Percentiles rank a stretch among this genome's conserved stretches.
Conservation (phyloP, 257 asterid species). For the Haberlea rhodopensis region DNA sequence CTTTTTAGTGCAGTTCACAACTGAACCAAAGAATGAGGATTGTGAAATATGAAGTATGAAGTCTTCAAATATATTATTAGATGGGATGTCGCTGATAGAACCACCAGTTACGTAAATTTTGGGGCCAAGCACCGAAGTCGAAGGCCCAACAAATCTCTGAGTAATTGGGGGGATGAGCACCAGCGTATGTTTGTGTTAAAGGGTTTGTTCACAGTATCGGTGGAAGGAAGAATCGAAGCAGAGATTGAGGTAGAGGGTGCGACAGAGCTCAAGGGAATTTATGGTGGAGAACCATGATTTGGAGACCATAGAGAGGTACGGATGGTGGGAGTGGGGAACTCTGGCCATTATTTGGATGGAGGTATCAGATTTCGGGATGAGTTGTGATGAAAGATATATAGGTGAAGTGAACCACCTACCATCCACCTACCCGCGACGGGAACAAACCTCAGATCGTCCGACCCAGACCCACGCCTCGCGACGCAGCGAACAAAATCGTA, state of each 20-base stretch:
- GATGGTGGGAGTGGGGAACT: too few species aligned
- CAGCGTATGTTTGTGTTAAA: conserved; percentile 28
- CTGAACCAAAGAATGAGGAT: too few species aligned
- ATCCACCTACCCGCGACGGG: too few species aligned
- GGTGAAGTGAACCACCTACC: too few species aligned
- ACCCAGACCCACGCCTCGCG: too few species aligned
- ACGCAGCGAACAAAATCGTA: too few species aligned
- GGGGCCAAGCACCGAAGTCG: conserved; percentile 53
- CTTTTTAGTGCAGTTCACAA: too few species aligned
- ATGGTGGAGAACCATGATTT: conserved; percentile 65
- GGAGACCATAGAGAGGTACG: too few species aligned
- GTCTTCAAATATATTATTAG: conserved; percentile 40
- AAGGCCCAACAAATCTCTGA: conserved; percentile 57
- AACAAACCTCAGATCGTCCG: too few species aligned
- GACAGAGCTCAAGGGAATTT: conserved; percentile 49
- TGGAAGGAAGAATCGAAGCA: conserved; percentile 52
- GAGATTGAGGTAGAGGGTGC: conserved; percentile 52
- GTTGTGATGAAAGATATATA: conserved; percentile 19
- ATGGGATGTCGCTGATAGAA: conserved; percentile 59
- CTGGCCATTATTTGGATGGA: conserved; percentile 70
- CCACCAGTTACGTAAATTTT: conserved; percentile 76
- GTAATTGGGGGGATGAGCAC: conserved; percentile 57
- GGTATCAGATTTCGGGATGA: conserved; percentile 59
- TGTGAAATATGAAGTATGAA: too few species aligned
- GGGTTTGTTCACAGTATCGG: conserved; percentile 49